Evolutionary conservation across 2,329 filamentous ascomycete species (phyloP), one percentile per base, ranked within the genome.

Genomic region (Fusarium sp.): DNA sequence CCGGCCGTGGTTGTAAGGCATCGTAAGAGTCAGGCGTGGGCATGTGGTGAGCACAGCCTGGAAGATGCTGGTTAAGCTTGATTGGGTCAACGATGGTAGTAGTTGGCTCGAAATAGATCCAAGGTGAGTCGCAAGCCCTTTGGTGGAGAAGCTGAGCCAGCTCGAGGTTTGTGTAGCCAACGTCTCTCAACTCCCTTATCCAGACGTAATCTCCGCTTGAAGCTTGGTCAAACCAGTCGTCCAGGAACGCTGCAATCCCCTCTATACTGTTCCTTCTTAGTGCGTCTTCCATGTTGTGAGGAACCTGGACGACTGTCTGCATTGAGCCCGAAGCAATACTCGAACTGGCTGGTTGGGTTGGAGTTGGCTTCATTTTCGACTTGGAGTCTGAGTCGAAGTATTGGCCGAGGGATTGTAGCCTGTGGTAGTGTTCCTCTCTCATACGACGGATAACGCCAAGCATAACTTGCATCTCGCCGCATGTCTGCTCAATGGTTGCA

Each of bases 401-500:
- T 20, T 68, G 61, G 62, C 70, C 77, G 68, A 85, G 71, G 18
- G 76, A 75, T 40, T 73, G 72, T 63, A 77, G 78, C 75, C 76
- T 77, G 24, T 71, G 64, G 74, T 74, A 58, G 75, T 85, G 78
- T 68, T 84, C 75, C 72, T 79, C 66, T 48, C 74, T 74, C 77
- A 90, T 82, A 50, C 80, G 81, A 43, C 79, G 62, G 71, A 90
- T 86, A 78, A 94, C 91, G 63, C 79, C 81, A 68, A 85, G 76
- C 68, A 97, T 86, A 58, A 90, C 87, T 45, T 81, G 78, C 78
- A 95, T 93, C 73, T 95, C 92, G 55, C 82, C 81, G 70, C 91
- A 85, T 62, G 95, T 88, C 69, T 88, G 87, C 78, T 90, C 88
- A 77, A 97, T 92, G 55, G 92, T 90, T 52, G 91, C 91, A 67